These are phyloP conservation scores for Circinella umbellata DNA, from an alignment of 371 early-diverging fungal genomes.

Conservation along the genomic window DNA sequence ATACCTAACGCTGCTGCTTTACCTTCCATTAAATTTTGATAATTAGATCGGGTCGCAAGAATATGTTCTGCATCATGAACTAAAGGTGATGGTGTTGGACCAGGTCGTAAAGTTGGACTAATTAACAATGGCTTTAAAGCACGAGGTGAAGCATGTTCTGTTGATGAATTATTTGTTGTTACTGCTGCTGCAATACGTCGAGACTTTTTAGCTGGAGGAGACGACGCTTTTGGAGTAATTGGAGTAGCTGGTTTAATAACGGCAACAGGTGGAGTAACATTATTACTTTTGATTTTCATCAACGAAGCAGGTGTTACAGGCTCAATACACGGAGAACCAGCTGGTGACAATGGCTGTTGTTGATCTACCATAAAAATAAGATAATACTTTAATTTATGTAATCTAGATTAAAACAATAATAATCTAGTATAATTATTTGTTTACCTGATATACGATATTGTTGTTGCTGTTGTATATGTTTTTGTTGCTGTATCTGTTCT, in stretches of 20 bases:
- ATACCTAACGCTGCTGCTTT: slow-evolving; percentile 79
- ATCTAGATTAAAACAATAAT: no score
- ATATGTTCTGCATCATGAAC: slow-evolving; percentile 49
- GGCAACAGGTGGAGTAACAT: background rate
- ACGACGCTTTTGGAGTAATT: slow-evolving; percentile 1
- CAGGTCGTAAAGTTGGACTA: slow-evolving; percentile 39
- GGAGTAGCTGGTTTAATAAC: slow-evolving; percentile 13
- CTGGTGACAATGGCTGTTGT: slow-evolving; percentile 15
- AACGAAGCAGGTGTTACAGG: slow-evolving; percentile 70
- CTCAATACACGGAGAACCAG: slow-evolving; percentile 34
- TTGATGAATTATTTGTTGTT: background rate
- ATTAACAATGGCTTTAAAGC: slow-evolving; percentile 50
- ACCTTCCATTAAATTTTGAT: slow-evolving; percentile 84
- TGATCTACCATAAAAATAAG: background rate
- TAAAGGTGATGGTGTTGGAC: slow-evolving; percentile 14
- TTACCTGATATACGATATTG: slow-evolving; percentile 15
- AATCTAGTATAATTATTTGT: background rate
- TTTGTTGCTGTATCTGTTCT: background rate
- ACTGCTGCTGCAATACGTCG: slow-evolving; percentile 10
- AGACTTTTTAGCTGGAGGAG: background rate
- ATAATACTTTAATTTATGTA: no score
- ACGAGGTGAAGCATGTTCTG: slow-evolving; percentile 39
- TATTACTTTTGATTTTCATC: slow-evolving; percentile 42
- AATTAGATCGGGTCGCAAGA: slow-evolving; percentile 83
- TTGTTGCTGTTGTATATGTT: slow-evolving; percentile 11